These are phyloP conservation scores for Trichoderma pleuroti DNA, from an alignment of 2,329 filamentous ascomycete genomes.

Conservation along the genomic window DNA sequence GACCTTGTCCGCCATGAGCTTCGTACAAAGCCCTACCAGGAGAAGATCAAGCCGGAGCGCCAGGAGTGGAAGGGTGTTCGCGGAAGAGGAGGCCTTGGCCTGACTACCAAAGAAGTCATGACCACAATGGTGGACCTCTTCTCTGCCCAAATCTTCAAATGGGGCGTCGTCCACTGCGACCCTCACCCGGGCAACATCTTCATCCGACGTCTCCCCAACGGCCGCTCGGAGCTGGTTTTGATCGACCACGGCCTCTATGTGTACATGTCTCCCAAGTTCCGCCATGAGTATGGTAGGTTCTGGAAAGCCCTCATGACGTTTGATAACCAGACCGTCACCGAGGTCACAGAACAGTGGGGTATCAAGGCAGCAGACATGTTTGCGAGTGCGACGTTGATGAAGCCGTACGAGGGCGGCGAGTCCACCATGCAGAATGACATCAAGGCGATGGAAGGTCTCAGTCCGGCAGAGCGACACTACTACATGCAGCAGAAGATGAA, in stretches of 20 bases:
- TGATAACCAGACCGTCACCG: conserved; percentile 74
- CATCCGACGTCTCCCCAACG: conserved; percentile 76
- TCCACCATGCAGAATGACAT: conserved; percentile 57
- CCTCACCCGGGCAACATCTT: conserved; percentile 98
- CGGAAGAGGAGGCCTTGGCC: conserved; percentile 75
- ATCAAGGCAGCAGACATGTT: conserved; percentile 88
- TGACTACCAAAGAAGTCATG: conserved; percentile 85
- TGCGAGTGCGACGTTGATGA: conserved; percentile 82
- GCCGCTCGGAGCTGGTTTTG: conserved; percentile 84
- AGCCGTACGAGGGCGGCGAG: conserved; percentile 85
- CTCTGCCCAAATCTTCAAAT: conserved; percentile 96
- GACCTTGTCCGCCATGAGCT: conserved; percentile 43
- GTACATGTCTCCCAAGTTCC: conserved; percentile 78
- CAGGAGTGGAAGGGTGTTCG: conserved; percentile 71
- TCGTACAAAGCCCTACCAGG: conserved; percentile 50
- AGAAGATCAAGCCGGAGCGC: conserved; percentile 74
- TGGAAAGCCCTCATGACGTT: conserved; percentile 95
- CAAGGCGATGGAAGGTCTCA: conserved; percentile 56
- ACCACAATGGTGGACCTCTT: conserved; percentile 95
- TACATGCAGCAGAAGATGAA: conserved; percentile 86
- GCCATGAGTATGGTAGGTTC: conserved; percentile 81
- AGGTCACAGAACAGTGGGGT: conserved; percentile 78
- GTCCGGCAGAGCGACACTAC: conserved; percentile 71
- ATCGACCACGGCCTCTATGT: conserved; percentile 98
- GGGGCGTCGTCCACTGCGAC: conserved; percentile 93